Evolutionary conservation across 768 basidiomycete genomes (phyloP), one percentile per base, ranked within the genome.

Genomic region (Kwoniella sp.): DNA sequence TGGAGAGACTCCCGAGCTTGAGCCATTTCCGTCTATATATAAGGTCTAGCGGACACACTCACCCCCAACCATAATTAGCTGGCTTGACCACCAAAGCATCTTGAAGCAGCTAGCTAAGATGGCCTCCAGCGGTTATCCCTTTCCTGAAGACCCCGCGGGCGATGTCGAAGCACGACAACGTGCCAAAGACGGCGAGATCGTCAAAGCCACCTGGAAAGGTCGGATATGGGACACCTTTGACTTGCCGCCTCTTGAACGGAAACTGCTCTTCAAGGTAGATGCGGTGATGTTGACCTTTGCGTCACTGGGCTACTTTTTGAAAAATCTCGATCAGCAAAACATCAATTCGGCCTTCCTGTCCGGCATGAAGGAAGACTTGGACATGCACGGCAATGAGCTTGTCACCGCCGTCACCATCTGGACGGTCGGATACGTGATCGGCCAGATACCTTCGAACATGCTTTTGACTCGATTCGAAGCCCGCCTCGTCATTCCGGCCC

Each of bases 181-280:
- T 22, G 48, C 48, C 25, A 22, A 49, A 36, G 51, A 60, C 8
- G 33, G 24, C 4, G 26, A 55, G 19, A 7, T 25, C 12, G 26
- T 33, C 21, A 54, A 26, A 17, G 19, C 37, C 9, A 66, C 69
- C 8, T 72, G 69, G 65, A 62, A 68, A 19, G 74, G 75, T 6
- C 64, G 60, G 21, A 48, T 77, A 26, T 77, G 75, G 75, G 73
- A 77, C 37, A 77, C 75, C 2, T 63, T 66, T 15, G 75, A 77
- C 51, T 47, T 70, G 1, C 62, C 56, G 7, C 55, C 56, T 12
- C 63, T 67, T 12, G 73, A 77, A 55, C 36, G 75, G 30, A 68
- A 64, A 49, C 56, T 77, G 17, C 50, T 77, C 15, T 72, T 74
- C 69, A 77, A 77, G 53, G 60, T 77, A 15, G 76, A 77, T 50